These are phyloP conservation scores for Encephalitozoon romaleae DNA, from an alignment of 371 early-diverging fungal genomes.

Conservation along the genomic window DNA sequence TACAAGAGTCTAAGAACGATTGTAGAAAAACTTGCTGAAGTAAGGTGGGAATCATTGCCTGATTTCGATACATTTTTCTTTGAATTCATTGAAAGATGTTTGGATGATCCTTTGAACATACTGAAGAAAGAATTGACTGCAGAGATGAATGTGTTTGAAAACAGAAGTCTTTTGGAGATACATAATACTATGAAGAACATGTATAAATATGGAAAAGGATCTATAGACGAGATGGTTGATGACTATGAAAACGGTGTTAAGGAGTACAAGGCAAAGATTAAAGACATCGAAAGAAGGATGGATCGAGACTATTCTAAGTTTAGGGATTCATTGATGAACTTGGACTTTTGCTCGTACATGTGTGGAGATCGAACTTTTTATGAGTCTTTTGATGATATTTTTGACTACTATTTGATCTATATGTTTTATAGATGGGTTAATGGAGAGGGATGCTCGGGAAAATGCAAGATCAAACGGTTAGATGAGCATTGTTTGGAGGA, in stretches of 20 bases:
- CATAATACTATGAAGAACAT: not conserved
- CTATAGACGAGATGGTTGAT: not conserved
- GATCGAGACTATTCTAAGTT: slow-evolving; percentile 31
- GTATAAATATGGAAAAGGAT: slow-evolving; percentile 47
- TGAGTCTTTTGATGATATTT: slow-evolving; percentile 22
- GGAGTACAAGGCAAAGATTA: slow-evolving; percentile 12
- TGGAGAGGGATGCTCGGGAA: slow-evolving; percentile 2
- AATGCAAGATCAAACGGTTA: not conserved
- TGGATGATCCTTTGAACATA: slow-evolving; percentile 31
- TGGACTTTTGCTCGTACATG: slow-evolving; percentile 32
- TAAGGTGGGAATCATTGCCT: not conserved
- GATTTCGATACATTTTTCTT: slow-evolving; percentile 15
- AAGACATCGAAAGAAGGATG: slow-evolving; percentile 9
- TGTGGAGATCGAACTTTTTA: slow-evolving; percentile 1
- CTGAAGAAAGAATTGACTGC: not conserved
- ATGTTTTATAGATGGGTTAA: not conserved
- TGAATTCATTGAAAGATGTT: not conserved
- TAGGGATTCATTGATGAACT: not conserved
- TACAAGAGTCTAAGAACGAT: not conserved
- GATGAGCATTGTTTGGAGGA: not conserved
- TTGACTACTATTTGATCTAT: slow-evolving; percentile 26
- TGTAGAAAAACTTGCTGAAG: not conserved
- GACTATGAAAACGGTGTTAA: not conserved
- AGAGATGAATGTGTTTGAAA: slow-evolving; percentile 15
- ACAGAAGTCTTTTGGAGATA: slow-evolving; percentile 16